Evolutionary conservation across 805 yeast genomes (phyloP), one percentile per base, ranked within the genome.

Genomic region (Candida sphagnicola): DNA sequence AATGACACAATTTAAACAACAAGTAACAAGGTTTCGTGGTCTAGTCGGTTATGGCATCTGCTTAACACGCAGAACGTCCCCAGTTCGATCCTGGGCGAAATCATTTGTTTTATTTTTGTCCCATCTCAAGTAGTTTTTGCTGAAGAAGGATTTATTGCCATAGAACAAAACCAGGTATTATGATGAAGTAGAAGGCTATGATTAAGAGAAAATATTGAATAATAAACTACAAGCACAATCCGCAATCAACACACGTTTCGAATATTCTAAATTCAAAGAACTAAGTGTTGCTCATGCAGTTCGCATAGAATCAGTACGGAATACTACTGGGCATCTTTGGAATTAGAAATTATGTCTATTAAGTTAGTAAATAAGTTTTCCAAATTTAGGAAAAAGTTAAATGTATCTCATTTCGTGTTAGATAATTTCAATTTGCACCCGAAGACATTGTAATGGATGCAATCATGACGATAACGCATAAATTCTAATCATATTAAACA

Each of bases 31-130:
- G 93, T 81, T 82, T 80, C 82, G 89, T 89, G 96, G 96, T 89
- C 96, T 89, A 89, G 96, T 89, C 71, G 96, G 96, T 89, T 80
- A 90, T 90, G 96, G 95, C 96, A 85, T 86, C 93, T 89, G 96
- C 96, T 87, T 90, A 88, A 90, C 97, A 90, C 96, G 96, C 96
- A 88, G 93, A 86, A 86, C 89, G 97, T 91, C 97, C 96, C 97
- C 96, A 89, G 97, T 91, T 91, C 97, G 96, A 91, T 88, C 97
- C 97, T 90, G 97, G 97, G 97, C 89, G 85, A 82, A 87, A 84
- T 88, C 96, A 89, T 51, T 59, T 59, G 59, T 71, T 68, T 63
- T 54, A 8, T 12, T 26, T 13, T 26, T 26, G 12, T 13, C 12
- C n/a, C 29, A 26, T 8, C 5, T 12, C n/a, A 13, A 26, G 6